Conservation (phyloP, 2,329 filamentous ascomycete species). For the Aspergillus phoenicis region DNA sequence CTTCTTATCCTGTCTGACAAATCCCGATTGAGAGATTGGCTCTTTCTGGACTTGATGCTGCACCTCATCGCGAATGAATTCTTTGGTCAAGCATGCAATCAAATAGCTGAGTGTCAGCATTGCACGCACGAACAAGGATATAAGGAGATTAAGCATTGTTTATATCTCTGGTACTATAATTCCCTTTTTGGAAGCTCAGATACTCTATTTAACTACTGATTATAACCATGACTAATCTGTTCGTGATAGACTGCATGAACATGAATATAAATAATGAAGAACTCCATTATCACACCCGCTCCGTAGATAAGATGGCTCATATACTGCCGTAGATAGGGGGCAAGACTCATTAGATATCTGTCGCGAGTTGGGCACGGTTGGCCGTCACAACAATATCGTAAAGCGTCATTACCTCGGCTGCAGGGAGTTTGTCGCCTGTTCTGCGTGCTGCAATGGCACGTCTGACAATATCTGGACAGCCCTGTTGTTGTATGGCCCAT, state of each 20-base stretch:
- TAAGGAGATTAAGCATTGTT: too few species aligned
- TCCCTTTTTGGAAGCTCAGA: too few species aligned
- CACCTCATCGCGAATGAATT: too few species aligned
- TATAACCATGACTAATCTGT: neutral
- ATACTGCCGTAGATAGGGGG: neutral
- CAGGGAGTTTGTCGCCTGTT: slow-evolving; percentile 17
- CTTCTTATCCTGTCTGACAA: too few species aligned
- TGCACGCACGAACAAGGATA: too few species aligned
- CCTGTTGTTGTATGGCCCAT: slow-evolving; percentile 19
- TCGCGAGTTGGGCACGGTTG: neutral
- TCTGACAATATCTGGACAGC: slow-evolving; percentile 19
- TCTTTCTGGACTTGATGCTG: too few species aligned
- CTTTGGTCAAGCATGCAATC: too few species aligned
- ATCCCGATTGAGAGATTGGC: too few species aligned
- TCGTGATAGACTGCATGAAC: neutral
- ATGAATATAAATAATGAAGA: neutral
- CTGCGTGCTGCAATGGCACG: slow-evolving; percentile 19
- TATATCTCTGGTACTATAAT: too few species aligned
- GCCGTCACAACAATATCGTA: slow-evolving; percentile 17
- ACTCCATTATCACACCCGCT: neutral
- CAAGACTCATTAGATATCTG: neutral
- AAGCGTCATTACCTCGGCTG: slow-evolving; percentile 16
- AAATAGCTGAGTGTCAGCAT: too few species aligned
- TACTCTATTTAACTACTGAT: too few species aligned
- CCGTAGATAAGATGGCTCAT: neutral